Percentiles rank a stretch among this genome's conserved stretches.
These are phyloP conservation scores for Grosmannia clavigera DNA, from an alignment of 2,329 filamentous ascomycete species.

Conservation along the genomic window DNA sequence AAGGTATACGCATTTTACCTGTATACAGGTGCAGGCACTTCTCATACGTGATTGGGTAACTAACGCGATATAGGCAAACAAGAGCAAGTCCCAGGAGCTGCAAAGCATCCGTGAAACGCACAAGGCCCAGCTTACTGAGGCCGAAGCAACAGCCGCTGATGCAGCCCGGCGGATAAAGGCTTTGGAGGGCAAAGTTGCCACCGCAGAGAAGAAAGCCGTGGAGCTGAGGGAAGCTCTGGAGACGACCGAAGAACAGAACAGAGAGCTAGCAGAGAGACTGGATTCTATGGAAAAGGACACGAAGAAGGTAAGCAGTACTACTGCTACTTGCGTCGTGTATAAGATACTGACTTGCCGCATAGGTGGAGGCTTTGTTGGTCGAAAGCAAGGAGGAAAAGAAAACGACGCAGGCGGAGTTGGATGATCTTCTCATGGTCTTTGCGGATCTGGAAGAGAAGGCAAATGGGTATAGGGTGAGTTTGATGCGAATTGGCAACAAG, in stretches of 20 bases:
- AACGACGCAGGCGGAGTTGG: constrained; percentile 57
- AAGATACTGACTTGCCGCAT: not conserved
- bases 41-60: not conserved
- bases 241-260: constrained; percentile 13
- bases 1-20: constrained; percentile 29
- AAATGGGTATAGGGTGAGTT: constrained; percentile 57
- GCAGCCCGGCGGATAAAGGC: constrained; percentile 15
- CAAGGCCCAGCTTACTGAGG: constrained; percentile 24
- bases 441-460: constrained; percentile 69
- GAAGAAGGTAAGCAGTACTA: constrained; percentile 11
- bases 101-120: constrained; percentile 41
- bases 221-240: constrained; percentile 17
- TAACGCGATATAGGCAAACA: constrained; percentile 33
- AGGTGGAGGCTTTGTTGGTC: constrained; percentile 22
- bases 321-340: not conserved
- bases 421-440: constrained; percentile 72
- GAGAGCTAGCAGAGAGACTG: constrained; percentile 19
- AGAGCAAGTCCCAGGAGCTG: constrained; percentile 47
- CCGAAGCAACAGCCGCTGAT: constrained; percentile 8
- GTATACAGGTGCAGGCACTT: not conserved
- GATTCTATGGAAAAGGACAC: constrained; percentile 19
- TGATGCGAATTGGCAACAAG: not conserved
- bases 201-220: constrained; percentile 8
- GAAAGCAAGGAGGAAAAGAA: constrained; percentile 51
- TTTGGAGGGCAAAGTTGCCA: constrained; percentile 18